Evolutionary conservation across 345 rosid species (phyloP), one percentile per base, ranked within the genome.

Genomic region (Rhizophora mangle): DNA sequence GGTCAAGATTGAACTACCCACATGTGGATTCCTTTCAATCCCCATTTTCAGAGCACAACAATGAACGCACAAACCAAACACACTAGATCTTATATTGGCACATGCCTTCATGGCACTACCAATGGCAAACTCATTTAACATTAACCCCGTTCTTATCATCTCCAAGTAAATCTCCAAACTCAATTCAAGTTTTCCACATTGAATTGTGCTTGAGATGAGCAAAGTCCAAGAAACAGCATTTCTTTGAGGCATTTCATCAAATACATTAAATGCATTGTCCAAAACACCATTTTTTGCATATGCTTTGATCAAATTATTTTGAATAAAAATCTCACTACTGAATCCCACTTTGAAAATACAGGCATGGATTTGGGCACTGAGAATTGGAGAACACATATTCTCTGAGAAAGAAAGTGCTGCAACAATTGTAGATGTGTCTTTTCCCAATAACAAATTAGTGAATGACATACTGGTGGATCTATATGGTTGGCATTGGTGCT

Each of bases 191-290:
- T 79, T 74, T 32, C 69, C 72, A 19, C 37, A 37, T 26, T 67
- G 68, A 30, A 60, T 27, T 0, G 83, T 70, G 5, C 69, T 69
- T 1, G 81, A 79, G 61, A 82, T 61, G 34, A 74, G 63, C 62
- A 77, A 60, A 68, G 83, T 79, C 83, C 83, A 82, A 46, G 85
- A 79, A n/a, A 82, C 57, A 64, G 77, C 24, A 74, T 77, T 82
- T 69, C 77, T 68, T 0, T 29, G 30, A 52, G 81, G 60, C 81
- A 82, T 82, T 64, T 74, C 81, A 66, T 77, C 77, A 56, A 79
- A 76, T 68, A 82, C 70, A 65, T 60, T 71, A 18, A 68, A 47
- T 27, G 79, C 85, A 64, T 63, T 18, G 13, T 46, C 47, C 63
- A 79, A 62, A 36, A 8, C 24, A 13, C 69, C 69, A 61, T 72